Conservation (phyloP, 1,284 basidiomycete genomes). For the Cutaneotrichosporon cutaneum region DNA sequence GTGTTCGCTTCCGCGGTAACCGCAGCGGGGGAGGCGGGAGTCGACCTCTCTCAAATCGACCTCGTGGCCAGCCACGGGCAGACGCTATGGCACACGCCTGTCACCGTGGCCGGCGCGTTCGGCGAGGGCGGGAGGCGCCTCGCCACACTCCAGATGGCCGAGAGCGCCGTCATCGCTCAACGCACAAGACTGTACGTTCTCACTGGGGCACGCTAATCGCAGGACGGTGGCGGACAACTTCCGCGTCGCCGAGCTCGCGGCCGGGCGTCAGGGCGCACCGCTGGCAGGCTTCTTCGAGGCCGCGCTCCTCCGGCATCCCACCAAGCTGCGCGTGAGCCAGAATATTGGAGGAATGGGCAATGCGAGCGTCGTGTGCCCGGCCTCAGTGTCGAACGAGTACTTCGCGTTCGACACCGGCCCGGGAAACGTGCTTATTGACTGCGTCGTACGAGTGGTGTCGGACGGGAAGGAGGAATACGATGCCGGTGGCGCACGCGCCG, state of each 20-base stretch:
- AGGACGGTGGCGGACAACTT: conserved; percentile 29
- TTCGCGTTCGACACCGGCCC: conserved; percentile 23
- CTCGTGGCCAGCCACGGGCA: conserved; percentile 24
- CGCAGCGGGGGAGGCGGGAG: conserved; percentile 9
- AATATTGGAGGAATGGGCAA: conserved; percentile 38
- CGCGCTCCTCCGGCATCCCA: conserved; percentile 26
- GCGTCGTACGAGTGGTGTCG: conserved; percentile 26
- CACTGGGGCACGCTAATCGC: neutral
- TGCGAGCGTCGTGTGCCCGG: conserved; percentile 27
- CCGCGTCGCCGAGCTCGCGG: conserved; percentile 30
- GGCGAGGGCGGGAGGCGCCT: neutral
- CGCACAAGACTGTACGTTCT: conserved; percentile 7
- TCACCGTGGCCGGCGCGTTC: neutral
- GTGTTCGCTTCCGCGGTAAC: conserved; percentile 10
- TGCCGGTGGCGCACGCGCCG: conserved; percentile 15
- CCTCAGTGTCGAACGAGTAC: neutral
- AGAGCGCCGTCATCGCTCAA: conserved; percentile 12
- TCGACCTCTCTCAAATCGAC: conserved; percentile 16
- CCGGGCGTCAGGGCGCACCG: conserved; percentile 29
- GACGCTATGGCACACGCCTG: conserved; percentile 19
- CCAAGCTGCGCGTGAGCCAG: conserved; percentile 26
- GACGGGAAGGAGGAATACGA: conserved; percentile 28
- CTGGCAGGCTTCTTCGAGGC: conserved; percentile 31
- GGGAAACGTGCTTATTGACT: conserved; percentile 34
- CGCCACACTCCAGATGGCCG: conserved; percentile 20